A percentile compares a stretch with the other conserved stretches of the same genome.
phyloP scores from a whole-genome alignment of 345 rosid species.

The Rhodamnia argentea region DNA sequence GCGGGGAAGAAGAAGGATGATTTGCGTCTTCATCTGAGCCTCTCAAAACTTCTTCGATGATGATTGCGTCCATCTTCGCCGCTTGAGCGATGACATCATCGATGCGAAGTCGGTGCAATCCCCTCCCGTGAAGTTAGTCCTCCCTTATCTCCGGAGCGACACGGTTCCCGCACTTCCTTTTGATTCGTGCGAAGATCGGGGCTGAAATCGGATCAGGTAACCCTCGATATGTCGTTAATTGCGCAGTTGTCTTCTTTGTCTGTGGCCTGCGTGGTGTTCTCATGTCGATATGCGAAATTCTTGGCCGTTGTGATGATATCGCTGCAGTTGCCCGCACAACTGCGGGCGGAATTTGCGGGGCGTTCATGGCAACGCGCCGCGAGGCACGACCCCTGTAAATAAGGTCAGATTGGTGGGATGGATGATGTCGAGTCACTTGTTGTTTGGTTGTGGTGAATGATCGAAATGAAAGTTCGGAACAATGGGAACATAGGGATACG shows the following conservation, averaged over 20 bases:
- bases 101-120: neutral
- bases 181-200: neutral
- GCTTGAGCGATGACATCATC: neutral
- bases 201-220: neutral
- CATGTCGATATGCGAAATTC: neutral
- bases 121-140: neutral
- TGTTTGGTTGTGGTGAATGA: neutral
- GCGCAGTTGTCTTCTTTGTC: neutral
- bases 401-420: neutral
- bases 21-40: neutral
- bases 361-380: neutral
- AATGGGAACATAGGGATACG: neutral
- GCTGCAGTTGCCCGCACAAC: neutral
- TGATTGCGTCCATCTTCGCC: neutral
- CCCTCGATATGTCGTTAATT: neutral
- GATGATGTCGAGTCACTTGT: neutral
- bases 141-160: neutral
- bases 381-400: neutral
- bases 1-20: neutral
- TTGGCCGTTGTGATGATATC: neutral
- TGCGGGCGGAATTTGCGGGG: neutral
- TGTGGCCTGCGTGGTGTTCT: neutral
- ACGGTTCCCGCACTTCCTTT: neutral
- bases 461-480: neutral
- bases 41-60: neutral